phyloP scores from a whole-genome alignment of 2,329 filamentous ascomycete genomes.

The Coniochaeta prunicola region DNA sequence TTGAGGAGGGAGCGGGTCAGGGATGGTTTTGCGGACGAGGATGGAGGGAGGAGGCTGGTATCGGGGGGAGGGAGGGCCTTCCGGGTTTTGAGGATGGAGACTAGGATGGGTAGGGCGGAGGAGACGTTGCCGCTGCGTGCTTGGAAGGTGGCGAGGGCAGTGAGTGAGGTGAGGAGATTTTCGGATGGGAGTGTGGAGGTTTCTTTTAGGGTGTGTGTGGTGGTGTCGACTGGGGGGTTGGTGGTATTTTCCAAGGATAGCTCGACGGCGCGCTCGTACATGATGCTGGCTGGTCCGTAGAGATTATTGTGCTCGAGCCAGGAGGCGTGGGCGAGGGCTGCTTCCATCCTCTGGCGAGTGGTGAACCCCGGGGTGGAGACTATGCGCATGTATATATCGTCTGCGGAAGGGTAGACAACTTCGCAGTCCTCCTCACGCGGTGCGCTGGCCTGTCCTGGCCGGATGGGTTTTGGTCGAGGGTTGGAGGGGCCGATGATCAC shows the following conservation, averaged over 20 bases:
- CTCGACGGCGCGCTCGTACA: slow-evolving; percentile 70
- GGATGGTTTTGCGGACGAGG: slow-evolving; percentile 9
- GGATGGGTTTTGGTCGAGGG: slow-evolving; percentile 67
- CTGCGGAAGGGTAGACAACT: slow-evolving; percentile 60
- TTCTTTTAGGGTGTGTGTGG: slow-evolving; percentile 59
- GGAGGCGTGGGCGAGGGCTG: slow-evolving; percentile 74
- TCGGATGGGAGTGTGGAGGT: slow-evolving; percentile 49
- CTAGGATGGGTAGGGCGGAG: slow-evolving; percentile 71
- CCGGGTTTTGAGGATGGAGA: slow-evolving; percentile 76
- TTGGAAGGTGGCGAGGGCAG: slow-evolving; percentile 70
- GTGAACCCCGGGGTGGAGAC: slow-evolving; percentile 75
- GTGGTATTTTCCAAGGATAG: slow-evolving; percentile 47
- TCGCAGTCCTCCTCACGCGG: slow-evolving; percentile 72
- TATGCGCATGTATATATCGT: slow-evolving; percentile 74
- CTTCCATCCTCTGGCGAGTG: slow-evolving; percentile 70
- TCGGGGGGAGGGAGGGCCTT: slow-evolving; percentile 43
- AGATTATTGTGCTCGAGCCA: slow-evolving; percentile 75
- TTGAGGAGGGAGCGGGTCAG: slow-evolving; percentile 19
- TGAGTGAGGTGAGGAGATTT: slow-evolving; percentile 70
- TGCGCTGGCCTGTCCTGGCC: slow-evolving; percentile 52
- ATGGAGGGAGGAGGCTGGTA: slow-evolving; percentile 12
- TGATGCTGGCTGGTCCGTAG: slow-evolving; percentile 57
- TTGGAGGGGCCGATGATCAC: slow-evolving; percentile 79
- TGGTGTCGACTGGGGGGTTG: slow-evolving; percentile 41
- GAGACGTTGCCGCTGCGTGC: slow-evolving; percentile 61